Evolutionary conservation across 345 rosid species (phyloP).

Genomic region (Diplotaxis tenuifolia): DNA sequence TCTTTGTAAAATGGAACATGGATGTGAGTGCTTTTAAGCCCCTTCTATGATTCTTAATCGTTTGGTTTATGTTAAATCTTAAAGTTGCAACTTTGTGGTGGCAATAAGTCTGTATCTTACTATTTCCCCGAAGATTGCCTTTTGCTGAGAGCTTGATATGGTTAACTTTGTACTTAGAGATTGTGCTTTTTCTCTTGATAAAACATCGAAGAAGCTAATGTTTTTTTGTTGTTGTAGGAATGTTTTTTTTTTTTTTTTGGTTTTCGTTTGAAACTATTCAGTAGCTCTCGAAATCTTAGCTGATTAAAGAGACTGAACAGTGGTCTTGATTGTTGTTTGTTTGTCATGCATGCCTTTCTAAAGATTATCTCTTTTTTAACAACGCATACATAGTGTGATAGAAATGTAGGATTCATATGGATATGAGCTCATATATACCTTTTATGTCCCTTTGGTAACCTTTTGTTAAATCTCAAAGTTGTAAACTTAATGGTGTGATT

Average conservation of each 20-base stretch:
- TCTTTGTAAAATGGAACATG: no score
- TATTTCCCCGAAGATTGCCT: no score
- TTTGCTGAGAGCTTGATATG: no score
- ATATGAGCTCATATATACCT: background rate
- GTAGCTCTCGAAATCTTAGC: background rate
- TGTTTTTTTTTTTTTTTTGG: background rate
- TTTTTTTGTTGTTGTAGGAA: background rate
- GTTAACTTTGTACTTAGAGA: no score
- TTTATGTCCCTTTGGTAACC: background rate
- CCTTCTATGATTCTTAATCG: no score
- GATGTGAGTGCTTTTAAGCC: no score
- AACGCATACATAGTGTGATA: background rate
- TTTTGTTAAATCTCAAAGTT: conserved; percentile 8
- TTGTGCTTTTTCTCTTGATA: no score
- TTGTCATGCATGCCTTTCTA: background rate
- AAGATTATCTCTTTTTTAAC: background rate
- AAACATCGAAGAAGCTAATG: background rate
- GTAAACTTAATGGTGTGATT: conserved; percentile 7
- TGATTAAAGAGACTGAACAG: background rate
- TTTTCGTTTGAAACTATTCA: background rate
- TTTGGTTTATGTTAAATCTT: no score
- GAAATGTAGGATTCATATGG: background rate
- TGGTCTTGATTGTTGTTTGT: background rate
- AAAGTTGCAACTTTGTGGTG: no score
- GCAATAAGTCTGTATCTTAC: no score